Conservation (phyloP, 495 filamentous ascomycete species). For the Penicillium dipodomyicola region DNA sequence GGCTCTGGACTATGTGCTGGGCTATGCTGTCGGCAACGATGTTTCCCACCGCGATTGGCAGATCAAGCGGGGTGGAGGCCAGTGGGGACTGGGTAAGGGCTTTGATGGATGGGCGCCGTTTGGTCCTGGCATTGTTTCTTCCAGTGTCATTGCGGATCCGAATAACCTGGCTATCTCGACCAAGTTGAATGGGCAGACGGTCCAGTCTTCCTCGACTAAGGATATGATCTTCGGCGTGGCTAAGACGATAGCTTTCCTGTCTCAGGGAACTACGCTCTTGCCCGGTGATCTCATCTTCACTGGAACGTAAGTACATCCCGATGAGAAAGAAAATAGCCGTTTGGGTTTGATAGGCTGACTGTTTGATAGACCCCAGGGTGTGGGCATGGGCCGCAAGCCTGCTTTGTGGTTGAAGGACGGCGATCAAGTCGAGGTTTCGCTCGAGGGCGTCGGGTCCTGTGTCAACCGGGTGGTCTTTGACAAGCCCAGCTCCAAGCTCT, state of each 20-base stretch:
- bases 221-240: constrained; percentile 83
- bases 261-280: constrained; percentile 71
- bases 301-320: constrained; percentile 62
- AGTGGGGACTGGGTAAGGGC: constrained; percentile 80
- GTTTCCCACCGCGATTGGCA: constrained; percentile 85
- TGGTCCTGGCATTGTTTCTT: constrained; percentile 75
- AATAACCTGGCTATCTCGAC: constrained; percentile 65
- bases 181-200: constrained; percentile 66
- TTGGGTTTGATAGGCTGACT: constrained; percentile 1
- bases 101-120: constrained; percentile 90
- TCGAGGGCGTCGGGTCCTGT: constrained; percentile 70
- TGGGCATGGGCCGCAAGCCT: constrained; percentile 74
- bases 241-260: constrained; percentile 71
- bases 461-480: constrained; percentile 69
- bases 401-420: constrained; percentile 76
- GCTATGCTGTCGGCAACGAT: constrained; percentile 81
- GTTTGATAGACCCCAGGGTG: constrained; percentile 62
- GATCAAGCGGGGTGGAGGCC: constrained; percentile 70
- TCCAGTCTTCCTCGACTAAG: constrained; percentile 71
- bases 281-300: constrained; percentile 85
- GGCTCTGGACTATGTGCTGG: constrained; percentile 73
- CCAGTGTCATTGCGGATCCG: constrained; percentile 64
- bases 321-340: background rate
- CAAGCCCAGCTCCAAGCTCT: constrained; percentile 55
- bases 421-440: constrained; percentile 70